Evolutionary conservation across 2,329 filamentous ascomycete species (phyloP), one percentile per base, ranked within the genome.

Genomic region (Colletotrichum sp.): DNA sequence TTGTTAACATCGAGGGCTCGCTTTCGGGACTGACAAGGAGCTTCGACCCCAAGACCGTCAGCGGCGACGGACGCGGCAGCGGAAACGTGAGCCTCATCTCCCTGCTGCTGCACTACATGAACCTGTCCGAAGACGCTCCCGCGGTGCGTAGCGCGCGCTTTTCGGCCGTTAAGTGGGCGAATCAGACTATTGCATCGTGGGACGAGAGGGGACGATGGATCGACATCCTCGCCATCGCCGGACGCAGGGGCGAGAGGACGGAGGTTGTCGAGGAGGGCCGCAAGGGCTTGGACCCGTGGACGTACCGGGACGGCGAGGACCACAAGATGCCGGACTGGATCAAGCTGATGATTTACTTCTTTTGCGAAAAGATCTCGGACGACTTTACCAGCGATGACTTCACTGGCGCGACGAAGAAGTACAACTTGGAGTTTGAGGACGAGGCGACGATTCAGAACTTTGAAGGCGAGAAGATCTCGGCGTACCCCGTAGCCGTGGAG

Each of bases 261-360:
- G 96, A 98, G 81, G 93, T 98, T 5, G 85, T 95, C 2, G 97
- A 99, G 82, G 96, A 98, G 85, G 97, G 96, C 3, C 93, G 92
- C 76, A 96, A 95, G 83, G 97, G 97, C 1, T 88, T 98, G 6
- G 95, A 98, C 80, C 91, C 91, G 15, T 90, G 89, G 89, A 89
- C 86, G 0, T 87, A 88, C 75, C 55, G 86, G 83, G n/a, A 80
- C 77, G 76, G 58, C 82, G 66, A 76, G 36, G 18, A 66, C 26
- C 61, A 69, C 55, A 75, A 72, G 72, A 78, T 90, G 18, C 91
- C 88, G 3, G 85, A 89, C 76, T 93, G 88, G 91, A 85, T 81
- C 65, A 85, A 87, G 74, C 87, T 90, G 85, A 86, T 86, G 10
- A 82, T 81, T 21, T 83, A 84, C 12, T 90, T 91, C 78, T 93